Evolutionary conservation across 106 monocot genomes (phyloP), one percentile per base, ranked within the genome.

Genomic region (Narthecium ossifragum): DNA sequence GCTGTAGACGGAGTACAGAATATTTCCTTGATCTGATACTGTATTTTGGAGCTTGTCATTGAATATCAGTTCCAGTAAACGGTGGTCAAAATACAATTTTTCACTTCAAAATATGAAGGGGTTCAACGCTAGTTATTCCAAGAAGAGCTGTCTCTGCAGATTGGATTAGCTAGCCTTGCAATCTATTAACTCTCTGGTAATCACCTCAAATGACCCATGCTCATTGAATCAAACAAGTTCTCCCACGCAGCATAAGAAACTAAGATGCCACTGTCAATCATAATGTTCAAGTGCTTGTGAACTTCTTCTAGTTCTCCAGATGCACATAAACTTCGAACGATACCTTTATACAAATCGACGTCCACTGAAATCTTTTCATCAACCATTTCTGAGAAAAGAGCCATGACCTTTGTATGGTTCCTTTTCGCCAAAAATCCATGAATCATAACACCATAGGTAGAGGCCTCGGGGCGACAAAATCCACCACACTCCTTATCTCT

Each of bases 231-330:
- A 11, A 46, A 15, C 21, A 64, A 23, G 18, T 8, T 4, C 45
- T 70, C 59, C 70, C 70, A 76, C 3, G 26, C 53, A 33, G 43
- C 21, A 47, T 70, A 76, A 39, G 76, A 76, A 70, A 54, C 76
- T 41, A 76, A 65, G 24, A 60, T 46, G 4, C 70, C 70, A 47
- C 36, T 61, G 38, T 65, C 76, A 26, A 76, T 54, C 59, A 70
- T 70, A 48, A 0, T 9, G 34, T 70, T 65, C 70, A 76, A 30
- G 26, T 53, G 58, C 21, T 31, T 21, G 5, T 38, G 11, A 0
- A 54, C 50, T 65, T 70, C 65, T 18, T 70, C 70, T 21, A 59
- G 13, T 18, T 38, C 48, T 46, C 65, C 60, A 24, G 13, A 15
- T 4, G 22, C 27, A 20, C 53, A 30, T 52, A 76, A 60, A 36